Evolutionary conservation across 2,329 filamentous ascomycete genomes (phyloP).

Genomic region (Neoscytalidium dimidiatum): DNA sequence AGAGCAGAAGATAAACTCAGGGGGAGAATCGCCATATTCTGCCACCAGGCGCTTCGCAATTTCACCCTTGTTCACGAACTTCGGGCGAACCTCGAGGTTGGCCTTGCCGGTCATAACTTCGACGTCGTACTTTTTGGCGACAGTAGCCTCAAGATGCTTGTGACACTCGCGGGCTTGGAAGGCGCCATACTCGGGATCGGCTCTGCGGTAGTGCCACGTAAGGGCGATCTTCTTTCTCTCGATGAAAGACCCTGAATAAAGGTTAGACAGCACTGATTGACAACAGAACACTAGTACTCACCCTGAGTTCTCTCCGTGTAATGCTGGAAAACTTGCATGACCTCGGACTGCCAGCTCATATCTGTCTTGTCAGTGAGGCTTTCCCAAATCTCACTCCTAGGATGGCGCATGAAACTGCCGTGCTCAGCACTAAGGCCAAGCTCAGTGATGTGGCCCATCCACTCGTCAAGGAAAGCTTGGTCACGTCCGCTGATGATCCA

Average conservation of each 20-base stretch:
- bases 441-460: conserved; percentile 86
- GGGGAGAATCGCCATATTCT: conserved; percentile 66
- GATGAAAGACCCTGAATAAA: conserved; percentile 74
- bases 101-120: conserved; percentile 98
- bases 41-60: conserved; percentile 83
- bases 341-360: conserved; percentile 90
- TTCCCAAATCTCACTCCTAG: conserved; percentile 76
- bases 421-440: conserved; percentile 97
- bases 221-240: conserved; percentile 92
- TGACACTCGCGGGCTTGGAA: conserved; percentile 81
- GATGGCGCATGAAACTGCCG: conserved; percentile 89
- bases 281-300: conserved; percentile 41
- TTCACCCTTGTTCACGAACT: conserved; percentile 97
- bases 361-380: conserved; percentile 84
- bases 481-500: conserved; percentile 98
- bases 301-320: conserved; percentile 86
- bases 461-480: conserved; percentile 85
- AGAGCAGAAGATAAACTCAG: conserved; percentile 86
- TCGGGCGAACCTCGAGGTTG: conserved; percentile 94
- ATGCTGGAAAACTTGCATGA: conserved; percentile 80
- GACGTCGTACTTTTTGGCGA: conserved; percentile 80
- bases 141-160: conserved; percentile 74
- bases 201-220: conserved; percentile 95
- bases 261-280: neutral
- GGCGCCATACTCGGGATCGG: conserved; percentile 80